Evolutionary conservation across 2,329 filamentous ascomycete genomes (phyloP).

Genomic region (Neodidymelliopsis sp.): DNA sequence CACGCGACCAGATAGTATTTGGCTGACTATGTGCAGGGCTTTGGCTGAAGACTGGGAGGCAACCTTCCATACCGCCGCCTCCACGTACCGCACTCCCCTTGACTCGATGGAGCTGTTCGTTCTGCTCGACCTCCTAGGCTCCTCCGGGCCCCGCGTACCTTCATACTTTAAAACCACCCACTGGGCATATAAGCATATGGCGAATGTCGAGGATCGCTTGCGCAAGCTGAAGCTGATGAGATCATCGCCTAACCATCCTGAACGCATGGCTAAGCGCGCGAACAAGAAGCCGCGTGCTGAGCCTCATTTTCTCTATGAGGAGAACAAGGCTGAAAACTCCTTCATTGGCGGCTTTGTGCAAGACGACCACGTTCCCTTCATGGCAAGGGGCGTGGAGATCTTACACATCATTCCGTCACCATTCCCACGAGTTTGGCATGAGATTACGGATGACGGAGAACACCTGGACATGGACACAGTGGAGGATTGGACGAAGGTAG

Average conservation of each 20-base stretch:
- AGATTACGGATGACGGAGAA: conserved; percentile 80
- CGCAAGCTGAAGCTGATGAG: conserved; percentile 72
- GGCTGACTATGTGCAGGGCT: conserved; percentile 53
- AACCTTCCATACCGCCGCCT: conserved; percentile 72
- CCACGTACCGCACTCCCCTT: conserved; percentile 76
- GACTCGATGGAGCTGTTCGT: conserved; percentile 88
- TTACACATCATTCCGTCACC: conserved; percentile 86
- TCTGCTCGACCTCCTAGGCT: conserved; percentile 85
- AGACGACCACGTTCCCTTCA: conserved; percentile 94
- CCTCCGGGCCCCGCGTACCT: conserved; percentile 72
- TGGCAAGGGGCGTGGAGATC: conserved; percentile 87
- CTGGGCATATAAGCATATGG: conserved; percentile 88
- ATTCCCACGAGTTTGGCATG: conserved; percentile 90
- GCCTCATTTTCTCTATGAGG: conserved; percentile 64
- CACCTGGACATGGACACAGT: conserved; percentile 84
- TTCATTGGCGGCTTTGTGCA: conserved; percentile 68
- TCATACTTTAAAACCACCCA: conserved; percentile 92
- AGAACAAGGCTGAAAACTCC: conserved; percentile 61
- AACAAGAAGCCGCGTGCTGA: conserved; percentile 42
- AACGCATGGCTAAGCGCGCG: conserved; percentile 46
- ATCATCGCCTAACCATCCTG: conserved; percentile 62
- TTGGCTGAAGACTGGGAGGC: conserved; percentile 85
- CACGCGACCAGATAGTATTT: neutral
- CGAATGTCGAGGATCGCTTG: conserved; percentile 75
- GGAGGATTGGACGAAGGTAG: conserved; percentile 86